Evolutionary conservation across 1,284 basidiomycete species (phyloP).

Genomic region (Meira miltonrushii): DNA sequence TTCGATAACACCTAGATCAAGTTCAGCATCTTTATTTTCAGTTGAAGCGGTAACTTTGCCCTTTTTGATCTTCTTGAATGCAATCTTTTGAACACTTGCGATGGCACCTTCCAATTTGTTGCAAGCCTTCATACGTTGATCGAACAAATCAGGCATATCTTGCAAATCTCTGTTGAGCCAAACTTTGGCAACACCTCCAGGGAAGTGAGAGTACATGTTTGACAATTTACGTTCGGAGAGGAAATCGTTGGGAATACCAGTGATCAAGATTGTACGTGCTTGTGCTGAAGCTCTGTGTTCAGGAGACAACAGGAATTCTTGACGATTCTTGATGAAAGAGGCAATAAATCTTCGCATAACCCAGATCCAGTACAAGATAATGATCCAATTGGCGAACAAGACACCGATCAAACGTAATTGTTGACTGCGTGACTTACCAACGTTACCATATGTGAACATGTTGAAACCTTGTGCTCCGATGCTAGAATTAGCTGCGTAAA

Average conservation of each 20-base stretch:
- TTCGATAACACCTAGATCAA: slow-evolving; percentile 35
- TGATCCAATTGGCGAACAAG: slow-evolving; percentile 43
- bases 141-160: slow-evolving; percentile 74
- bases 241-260: slow-evolving; percentile 76
- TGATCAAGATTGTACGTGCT: slow-evolving; percentile 80
- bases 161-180: slow-evolving; percentile 84
- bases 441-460: slow-evolving; percentile 74
- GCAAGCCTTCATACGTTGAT: slow-evolving; percentile 69
- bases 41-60: slow-evolving; percentile 36
- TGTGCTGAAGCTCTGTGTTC: slow-evolving; percentile 70
- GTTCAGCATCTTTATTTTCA: slow-evolving; percentile 28
- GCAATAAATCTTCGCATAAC: slow-evolving; percentile 74
- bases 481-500: slow-evolving; percentile 55
- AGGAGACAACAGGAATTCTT: slow-evolving; percentile 72
- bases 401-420: slow-evolving; percentile 41
- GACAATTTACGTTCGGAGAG: slow-evolving; percentile 64
- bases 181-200: slow-evolving; percentile 77
- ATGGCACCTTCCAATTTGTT: slow-evolving; percentile 79
- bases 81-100: slow-evolving; percentile 67
- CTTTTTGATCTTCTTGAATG: slow-evolving; percentile 60
- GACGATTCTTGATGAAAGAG: slow-evolving; percentile 74
- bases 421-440: slow-evolving; percentile 25
- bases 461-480: slow-evolving; percentile 63
- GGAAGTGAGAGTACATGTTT: slow-evolving; percentile 67
- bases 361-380: slow-evolving; percentile 68